Conservation (phyloP, 768 basidiomycete species). For the Candolleomyces aberdarensis region DNA sequence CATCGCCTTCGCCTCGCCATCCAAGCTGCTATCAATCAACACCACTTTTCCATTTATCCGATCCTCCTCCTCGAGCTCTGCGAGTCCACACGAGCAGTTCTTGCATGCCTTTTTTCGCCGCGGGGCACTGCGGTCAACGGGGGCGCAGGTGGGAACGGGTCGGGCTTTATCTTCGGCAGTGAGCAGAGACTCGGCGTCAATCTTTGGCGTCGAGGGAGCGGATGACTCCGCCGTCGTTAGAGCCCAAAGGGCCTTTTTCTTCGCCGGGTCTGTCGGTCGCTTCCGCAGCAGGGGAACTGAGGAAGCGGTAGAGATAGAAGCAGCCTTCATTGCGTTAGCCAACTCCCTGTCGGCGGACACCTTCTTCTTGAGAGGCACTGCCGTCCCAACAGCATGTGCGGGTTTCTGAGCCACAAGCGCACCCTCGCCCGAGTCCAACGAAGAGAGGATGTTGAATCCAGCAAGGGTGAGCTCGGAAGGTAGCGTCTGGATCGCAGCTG, state of each 20-base stretch:
- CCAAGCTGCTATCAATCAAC: constrained; percentile 60
- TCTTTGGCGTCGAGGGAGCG: constrained; percentile 59
- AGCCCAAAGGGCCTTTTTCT: constrained; percentile 89
- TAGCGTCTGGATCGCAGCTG: constrained; percentile 39
- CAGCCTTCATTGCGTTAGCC: constrained; percentile 44
- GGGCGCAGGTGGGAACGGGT: constrained; percentile 76
- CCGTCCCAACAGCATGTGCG: constrained; percentile 35
- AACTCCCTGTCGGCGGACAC: constrained; percentile 21
- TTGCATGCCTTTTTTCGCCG: constrained; percentile 92
- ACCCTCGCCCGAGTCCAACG: constrained; percentile 26
- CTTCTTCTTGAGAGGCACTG: constrained; percentile 41
- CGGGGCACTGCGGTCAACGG: constrained; percentile 47
- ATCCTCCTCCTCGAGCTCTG: constrained; percentile 90
- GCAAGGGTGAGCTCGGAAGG: constrained; percentile 58
- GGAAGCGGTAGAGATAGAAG: constrained; percentile 8
- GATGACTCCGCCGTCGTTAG: constrained; percentile 41
- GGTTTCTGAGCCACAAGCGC: constrained; percentile 73
- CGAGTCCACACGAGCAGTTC: constrained; percentile 93
- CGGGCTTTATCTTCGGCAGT: constrained; percentile 80
- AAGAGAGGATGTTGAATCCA: constrained; percentile 61
- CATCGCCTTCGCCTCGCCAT: constrained; percentile 52
- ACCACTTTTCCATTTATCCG: constrained; percentile 56
- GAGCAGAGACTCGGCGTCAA: constrained; percentile 81
- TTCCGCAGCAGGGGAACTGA: constrained; percentile 46
- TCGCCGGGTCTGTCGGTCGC: constrained; percentile 49